A percentile compares a stretch with the other conserved stretches of the same genome.
These are phyloP conservation scores for Hypoxylon cercidicola DNA, from an alignment of 495 filamentous ascomycete genomes.

Conservation along the genomic window DNA sequence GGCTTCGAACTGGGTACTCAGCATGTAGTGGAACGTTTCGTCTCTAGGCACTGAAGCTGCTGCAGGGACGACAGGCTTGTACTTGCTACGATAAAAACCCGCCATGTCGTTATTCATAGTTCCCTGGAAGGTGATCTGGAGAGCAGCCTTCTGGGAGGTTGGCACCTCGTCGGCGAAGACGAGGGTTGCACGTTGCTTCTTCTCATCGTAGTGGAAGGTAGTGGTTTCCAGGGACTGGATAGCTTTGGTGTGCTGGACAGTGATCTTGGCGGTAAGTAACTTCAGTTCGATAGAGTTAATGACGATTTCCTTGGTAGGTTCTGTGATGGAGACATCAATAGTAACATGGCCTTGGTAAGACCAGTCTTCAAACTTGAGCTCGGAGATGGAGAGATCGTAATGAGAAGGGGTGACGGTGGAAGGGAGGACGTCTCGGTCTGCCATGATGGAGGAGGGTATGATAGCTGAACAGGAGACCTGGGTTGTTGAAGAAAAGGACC, in stretches of 20 bases:
- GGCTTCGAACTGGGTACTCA: conserved; percentile 96
- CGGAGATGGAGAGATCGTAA: conserved; percentile 83
- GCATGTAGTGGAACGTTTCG: conserved; percentile 86
- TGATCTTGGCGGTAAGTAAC: conserved; percentile 63
- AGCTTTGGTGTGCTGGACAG: conserved; percentile 57
- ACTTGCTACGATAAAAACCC: conserved; percentile 95
- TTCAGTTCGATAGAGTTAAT: conserved; percentile 77
- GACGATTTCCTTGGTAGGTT: conserved; percentile 73
- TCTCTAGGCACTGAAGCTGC: conserved; percentile 79
- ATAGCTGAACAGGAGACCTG: conserved; percentile 42
- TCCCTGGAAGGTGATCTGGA: conserved; percentile 83
- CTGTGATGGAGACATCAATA: conserved; percentile 67
- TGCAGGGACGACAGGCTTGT: conserved; percentile 78
- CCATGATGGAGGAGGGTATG: conserved; percentile 54
- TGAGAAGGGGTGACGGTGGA: conserved; percentile 81
- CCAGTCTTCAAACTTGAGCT: conserved; percentile 80
- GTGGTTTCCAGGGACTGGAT: conserved; percentile 66
- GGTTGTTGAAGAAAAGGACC: conserved; percentile 43
- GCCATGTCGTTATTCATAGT: conserved; percentile 94
- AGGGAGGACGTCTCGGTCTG: conserved; percentile 65
- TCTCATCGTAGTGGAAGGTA: conserved; percentile 79
- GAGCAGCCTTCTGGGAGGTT: conserved; percentile 65
- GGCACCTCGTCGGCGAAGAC: conserved; percentile 75
- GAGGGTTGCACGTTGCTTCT: conserved; percentile 80
- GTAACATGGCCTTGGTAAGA: conserved; percentile 83